Evolutionary conservation across 2,329 filamentous ascomycete genomes (phyloP).

Genomic region (Raffaelea ambrosiae): DNA sequence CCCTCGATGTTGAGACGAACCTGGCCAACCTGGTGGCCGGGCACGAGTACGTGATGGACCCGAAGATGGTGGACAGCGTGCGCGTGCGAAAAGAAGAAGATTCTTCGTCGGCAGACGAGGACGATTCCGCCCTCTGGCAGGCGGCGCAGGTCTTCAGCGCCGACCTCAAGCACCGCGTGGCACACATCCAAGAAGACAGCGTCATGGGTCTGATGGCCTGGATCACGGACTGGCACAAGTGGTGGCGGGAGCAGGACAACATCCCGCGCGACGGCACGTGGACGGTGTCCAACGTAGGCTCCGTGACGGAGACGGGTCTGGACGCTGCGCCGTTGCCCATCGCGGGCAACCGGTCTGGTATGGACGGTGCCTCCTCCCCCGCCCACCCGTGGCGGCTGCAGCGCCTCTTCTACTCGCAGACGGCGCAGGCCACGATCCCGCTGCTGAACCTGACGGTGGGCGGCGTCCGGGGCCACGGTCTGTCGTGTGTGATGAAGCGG

Average conservation of each 20-base stretch:
- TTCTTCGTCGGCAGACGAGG: conserved; percentile 17
- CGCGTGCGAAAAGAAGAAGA: too few species aligned
- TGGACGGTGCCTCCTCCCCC: too few species aligned
- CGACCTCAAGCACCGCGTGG: conserved; percentile 23
- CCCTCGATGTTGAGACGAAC: conserved; percentile 18
- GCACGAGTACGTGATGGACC: conserved; percentile 17
- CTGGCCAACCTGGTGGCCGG: conserved; percentile 33
- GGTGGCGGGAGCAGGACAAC: conserved; percentile 33
- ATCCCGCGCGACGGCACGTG: conserved; percentile 33
- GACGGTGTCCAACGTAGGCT: conserved; percentile 46
- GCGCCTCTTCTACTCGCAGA: conserved; percentile 42
- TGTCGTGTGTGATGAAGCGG: conserved; percentile 39
- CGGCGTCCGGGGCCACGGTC: conserved; percentile 30
- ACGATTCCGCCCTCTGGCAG: conserved; percentile 30
- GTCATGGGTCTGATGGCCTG: conserved; percentile 30
- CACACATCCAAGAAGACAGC: conserved; percentile 33
- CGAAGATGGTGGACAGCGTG: conserved; percentile 7
- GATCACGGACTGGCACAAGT: conserved; percentile 33
- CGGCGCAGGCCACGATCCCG: conserved; percentile 32
- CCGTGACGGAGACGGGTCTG: conserved; percentile 14
- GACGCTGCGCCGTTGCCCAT: too few species aligned
- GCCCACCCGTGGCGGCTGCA: conserved; percentile 25
- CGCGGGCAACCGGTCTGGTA: conserved; percentile 3
- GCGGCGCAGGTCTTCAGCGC: conserved; percentile 26
- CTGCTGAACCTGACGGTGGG: conserved; percentile 37